A percentile compares a stretch with the other conserved stretches of the same genome.
These are phyloP conservation scores for Aspergillus saccharolyticus DNA, from an alignment of 495 filamentous ascomycete genomes.

Conservation along the genomic window DNA sequence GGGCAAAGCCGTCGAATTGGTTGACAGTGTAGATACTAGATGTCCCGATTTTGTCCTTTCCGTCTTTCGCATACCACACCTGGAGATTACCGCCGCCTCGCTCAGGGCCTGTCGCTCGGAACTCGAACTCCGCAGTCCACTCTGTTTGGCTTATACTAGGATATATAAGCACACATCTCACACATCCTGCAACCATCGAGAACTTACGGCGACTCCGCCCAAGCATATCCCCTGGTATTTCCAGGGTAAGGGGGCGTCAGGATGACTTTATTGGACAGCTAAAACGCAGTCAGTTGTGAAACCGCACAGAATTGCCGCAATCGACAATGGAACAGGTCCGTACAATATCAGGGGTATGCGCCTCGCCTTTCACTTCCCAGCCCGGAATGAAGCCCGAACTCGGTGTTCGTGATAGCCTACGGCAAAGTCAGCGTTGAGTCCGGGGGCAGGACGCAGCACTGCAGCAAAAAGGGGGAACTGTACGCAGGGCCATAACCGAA, in stretches of 20 bases:
- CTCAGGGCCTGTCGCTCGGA: constrained; percentile 82
- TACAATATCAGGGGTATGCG: constrained; percentile 61
- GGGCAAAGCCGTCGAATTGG: constrained; percentile 78
- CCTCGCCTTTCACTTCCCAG: constrained; percentile 67
- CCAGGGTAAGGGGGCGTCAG: constrained; percentile 86
- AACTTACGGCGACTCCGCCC: constrained; percentile 63
- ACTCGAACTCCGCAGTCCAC: constrained; percentile 81
- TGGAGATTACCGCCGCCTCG: constrained; percentile 84
- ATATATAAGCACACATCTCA: constrained; percentile 14
- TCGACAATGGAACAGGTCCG: constrained; percentile 5
- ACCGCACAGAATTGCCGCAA: neutral
- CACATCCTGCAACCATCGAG: constrained; percentile 7
- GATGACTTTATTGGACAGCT: constrained; percentile 85
- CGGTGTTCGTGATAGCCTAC: constrained; percentile 47
- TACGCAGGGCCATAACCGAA: constrained; percentile 72
- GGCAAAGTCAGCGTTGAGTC: constrained; percentile 21
- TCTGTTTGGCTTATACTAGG: constrained; percentile 46
- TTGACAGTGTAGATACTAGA: constrained; percentile 77
- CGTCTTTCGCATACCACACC: constrained; percentile 83
- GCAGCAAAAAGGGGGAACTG: neutral
- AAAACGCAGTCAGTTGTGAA: constrained; percentile 7
- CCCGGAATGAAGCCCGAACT: constrained; percentile 52
- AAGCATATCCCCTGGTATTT: constrained; percentile 76
- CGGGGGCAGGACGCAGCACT: neutral
- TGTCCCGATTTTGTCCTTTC: constrained; percentile 56